Evolutionary conservation across 345 rosid species (phyloP).

Genomic region (Rhodamnia argentea): DNA sequence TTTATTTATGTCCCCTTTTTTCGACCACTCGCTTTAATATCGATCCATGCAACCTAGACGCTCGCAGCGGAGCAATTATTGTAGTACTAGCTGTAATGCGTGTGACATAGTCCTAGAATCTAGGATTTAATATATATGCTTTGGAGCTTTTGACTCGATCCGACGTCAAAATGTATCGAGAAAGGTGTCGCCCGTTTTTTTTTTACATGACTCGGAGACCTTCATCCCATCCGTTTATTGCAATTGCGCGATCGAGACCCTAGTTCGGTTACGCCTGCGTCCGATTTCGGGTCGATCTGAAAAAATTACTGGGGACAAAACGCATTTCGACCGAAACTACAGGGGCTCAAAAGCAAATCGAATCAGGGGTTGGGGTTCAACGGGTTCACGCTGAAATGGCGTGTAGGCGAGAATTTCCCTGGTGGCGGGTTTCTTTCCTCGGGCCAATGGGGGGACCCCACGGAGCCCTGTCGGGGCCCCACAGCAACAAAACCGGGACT

Average conservation of each 20-base stretch:
- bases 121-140: not conserved
- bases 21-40: not conserved
- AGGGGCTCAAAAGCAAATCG: not conserved
- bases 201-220: not conserved
- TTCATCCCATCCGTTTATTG: too few relatives aligned
- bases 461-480: not conserved
- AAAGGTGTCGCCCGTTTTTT: not conserved
- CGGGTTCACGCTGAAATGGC: not conserved
- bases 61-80: not conserved
- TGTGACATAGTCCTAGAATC: not conserved
- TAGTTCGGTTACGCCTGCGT: rapidly evolving
- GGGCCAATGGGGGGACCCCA: not conserved
- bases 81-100: not conserved
- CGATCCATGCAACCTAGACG: not conserved
- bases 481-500: not conserved
- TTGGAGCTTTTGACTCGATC: not conserved
- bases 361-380: not conserved
- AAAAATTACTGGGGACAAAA: not conserved
- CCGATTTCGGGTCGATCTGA: rapidly evolving
- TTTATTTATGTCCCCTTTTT: not conserved
- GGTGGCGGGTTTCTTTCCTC: not conserved
- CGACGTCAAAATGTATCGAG: not conserved
- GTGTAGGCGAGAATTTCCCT: not conserved
- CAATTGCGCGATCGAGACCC: too few relatives aligned
- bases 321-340: not conserved